phyloP scores from a whole-genome alignment of 805 yeast species.

The Saccharomyces paradoxus region DNA sequence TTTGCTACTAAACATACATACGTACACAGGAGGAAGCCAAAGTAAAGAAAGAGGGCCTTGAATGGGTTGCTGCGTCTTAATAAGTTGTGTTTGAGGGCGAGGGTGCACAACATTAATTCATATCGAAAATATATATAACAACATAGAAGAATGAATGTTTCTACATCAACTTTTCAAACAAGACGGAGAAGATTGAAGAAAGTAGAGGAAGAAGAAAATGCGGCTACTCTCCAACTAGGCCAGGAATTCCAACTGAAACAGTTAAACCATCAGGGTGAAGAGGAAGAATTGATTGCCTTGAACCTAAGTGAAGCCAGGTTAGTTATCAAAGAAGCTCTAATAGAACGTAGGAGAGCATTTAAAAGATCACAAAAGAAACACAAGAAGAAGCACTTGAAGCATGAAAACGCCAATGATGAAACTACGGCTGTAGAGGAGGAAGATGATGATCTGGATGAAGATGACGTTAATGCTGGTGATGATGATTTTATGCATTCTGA shows the following conservation, averaged over 20 bases:
- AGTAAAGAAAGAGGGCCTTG: neutral
- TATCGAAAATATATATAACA: neutral
- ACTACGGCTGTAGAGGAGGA: slow-evolving; percentile 4
- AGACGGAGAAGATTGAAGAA: slow-evolving; percentile 64
- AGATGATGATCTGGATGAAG: slow-evolving; percentile 15
- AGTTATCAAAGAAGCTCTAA: slow-evolving; percentile 80
- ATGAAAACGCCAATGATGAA: slow-evolving; percentile 27
- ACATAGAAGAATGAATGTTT: slow-evolving; percentile 57
- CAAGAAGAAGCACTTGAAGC: slow-evolving; percentile 2
- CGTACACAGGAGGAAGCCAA: neutral
- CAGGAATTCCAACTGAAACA: slow-evolving; percentile 85
- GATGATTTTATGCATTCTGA: slow-evolving; percentile 38
- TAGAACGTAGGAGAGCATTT: slow-evolving; percentile 57
- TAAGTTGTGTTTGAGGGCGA: neutral
- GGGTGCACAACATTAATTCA: neutral
- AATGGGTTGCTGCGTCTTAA: neutral
- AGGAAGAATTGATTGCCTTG: slow-evolving; percentile 70
- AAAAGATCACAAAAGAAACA: slow-evolving; percentile 27
- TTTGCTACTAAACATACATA: neutral
- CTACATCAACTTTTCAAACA: slow-evolving; percentile 81
- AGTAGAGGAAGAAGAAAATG: slow-evolving; percentile 85
- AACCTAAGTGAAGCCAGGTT: slow-evolving; percentile 86
- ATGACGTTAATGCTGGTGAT: slow-evolving; percentile 22
- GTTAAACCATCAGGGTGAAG: slow-evolving; percentile 70
- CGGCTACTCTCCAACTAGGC: slow-evolving; percentile 78